phyloP scores from a whole-genome alignment of 2,329 filamentous ascomycete species.

The Penicillium sclerotiorum region DNA sequence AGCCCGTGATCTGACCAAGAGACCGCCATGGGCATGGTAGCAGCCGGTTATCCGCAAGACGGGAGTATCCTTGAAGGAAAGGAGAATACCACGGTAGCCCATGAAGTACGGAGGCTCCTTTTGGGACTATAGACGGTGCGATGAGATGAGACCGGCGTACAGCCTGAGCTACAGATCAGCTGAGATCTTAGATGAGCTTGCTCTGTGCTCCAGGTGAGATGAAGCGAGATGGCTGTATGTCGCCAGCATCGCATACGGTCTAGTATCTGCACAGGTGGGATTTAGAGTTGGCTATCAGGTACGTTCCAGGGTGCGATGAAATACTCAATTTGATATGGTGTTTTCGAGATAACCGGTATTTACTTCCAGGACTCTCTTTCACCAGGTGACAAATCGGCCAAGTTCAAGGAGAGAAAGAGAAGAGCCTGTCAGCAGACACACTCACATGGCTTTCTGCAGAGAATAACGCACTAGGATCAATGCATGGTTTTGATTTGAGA shows the following conservation, averaged over 20 bases:
- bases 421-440: not conserved
- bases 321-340: not conserved
- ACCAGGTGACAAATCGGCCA: not conserved
- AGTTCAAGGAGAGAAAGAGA: not conserved
- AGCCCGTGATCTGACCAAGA: too few relatives aligned
- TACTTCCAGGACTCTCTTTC: not conserved
- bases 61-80: too few relatives aligned
- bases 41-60: too few relatives aligned
- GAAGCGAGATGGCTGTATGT: too few relatives aligned
- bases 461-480: too few relatives aligned
- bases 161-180: not conserved
- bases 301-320: not conserved
- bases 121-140: not conserved
- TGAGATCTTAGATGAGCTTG: not conserved
- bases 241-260: too few relatives aligned
- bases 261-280: not conserved
- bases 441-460: too few relatives aligned
- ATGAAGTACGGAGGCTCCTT: too few relatives aligned
- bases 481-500: not conserved
- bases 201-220: not conserved
- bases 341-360: not conserved
- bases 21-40: too few relatives aligned
- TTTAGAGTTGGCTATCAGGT: not conserved
- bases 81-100: not conserved
- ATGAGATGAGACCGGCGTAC: not conserved